phyloP scores from a whole-genome alignment of 768 basidiomycete species.

The Termitomyces sp. region DNA sequence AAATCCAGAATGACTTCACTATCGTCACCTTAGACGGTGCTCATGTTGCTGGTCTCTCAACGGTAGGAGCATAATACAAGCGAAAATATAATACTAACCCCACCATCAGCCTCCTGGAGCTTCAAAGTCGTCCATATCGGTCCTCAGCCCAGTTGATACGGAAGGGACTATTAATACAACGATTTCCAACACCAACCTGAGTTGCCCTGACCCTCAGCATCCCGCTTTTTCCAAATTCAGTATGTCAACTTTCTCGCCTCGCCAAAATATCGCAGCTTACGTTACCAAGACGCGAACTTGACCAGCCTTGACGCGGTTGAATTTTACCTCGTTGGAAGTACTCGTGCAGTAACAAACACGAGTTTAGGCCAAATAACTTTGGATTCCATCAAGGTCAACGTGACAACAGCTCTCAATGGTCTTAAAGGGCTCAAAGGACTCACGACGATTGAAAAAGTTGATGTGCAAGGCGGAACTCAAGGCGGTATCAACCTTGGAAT shows the following conservation, averaged over 20 bases:
- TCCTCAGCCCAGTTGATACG: conserved; percentile 50
- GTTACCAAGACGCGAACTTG: conserved; percentile 44
- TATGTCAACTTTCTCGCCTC: conserved; percentile 23
- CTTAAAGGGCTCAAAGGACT: conserved; percentile 55
- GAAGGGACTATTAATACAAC: conserved; percentile 61
- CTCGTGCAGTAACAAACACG: conserved; percentile 54
- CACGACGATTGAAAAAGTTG: conserved; percentile 53
- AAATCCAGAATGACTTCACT: conserved; percentile 64
- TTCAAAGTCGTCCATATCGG: conserved; percentile 54
- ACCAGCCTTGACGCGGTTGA: conserved; percentile 42
- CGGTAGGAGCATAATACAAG: conserved; percentile 29
- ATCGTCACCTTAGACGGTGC: conserved; percentile 45
- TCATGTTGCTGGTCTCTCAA: conserved; percentile 53
- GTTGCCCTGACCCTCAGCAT: conserved; percentile 42
- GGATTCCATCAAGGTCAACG: conserved; percentile 68
- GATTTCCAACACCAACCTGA: conserved; percentile 49
- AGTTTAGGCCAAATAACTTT: conserved; percentile 65
- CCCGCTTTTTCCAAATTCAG: conserved; percentile 54
- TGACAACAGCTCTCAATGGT: conserved; percentile 55
- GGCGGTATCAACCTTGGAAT: conserved; percentile 58
- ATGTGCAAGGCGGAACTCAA: conserved; percentile 59
- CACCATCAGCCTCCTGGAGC: conserved; percentile 50
- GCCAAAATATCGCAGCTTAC: conserved; percentile 1
- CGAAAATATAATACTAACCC: background rate
- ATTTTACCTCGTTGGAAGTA: conserved; percentile 57